Evolutionary conservation across 768 basidiomycete genomes (phyloP).

Genomic region (Saitozyma podzolica): DNA sequence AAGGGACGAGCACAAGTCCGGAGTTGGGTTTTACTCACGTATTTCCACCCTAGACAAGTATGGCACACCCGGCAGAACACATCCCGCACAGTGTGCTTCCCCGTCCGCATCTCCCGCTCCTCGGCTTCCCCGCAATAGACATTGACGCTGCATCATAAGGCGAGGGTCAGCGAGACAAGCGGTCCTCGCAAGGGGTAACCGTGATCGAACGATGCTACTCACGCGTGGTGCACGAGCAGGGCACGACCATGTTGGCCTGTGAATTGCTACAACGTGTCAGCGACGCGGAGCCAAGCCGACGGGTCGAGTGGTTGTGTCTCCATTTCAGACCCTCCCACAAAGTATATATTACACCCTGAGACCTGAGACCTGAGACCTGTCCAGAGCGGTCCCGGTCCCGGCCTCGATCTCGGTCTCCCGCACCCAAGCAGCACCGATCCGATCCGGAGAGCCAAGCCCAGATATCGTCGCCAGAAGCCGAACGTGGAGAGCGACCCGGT

Average conservation of each 20-base stretch:
- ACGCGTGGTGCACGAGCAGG: slow-evolving; percentile 93
- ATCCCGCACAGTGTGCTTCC: slow-evolving; percentile 92
- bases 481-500: neutral
- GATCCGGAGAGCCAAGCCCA: neutral
- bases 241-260: slow-evolving; percentile 95
- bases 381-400: too few species aligned
- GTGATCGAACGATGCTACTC: slow-evolving; percentile 53
- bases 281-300: slow-evolving; percentile 3
- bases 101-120: slow-evolving; percentile 95
- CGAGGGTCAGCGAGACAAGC: too few species aligned
- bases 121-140: slow-evolving; percentile 82
- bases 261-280: slow-evolving; percentile 68
- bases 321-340: neutral
- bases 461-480: neutral
- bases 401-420: too few species aligned
- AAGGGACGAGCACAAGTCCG: neutral
- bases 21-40: slow-evolving; percentile 61
- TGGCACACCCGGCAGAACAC: slow-evolving; percentile 91
- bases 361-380: too few species aligned
- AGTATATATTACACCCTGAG: too few species aligned
- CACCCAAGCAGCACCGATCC: neutral
- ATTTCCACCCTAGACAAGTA: slow-evolving; percentile 93
- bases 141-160: slow-evolving; percentile 69
- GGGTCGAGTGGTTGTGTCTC: neutral
- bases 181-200: neutral